Base-by-base conservation (phyloP, 1,139 yeast species). In the Saccharomyces hybrid region DNA sequence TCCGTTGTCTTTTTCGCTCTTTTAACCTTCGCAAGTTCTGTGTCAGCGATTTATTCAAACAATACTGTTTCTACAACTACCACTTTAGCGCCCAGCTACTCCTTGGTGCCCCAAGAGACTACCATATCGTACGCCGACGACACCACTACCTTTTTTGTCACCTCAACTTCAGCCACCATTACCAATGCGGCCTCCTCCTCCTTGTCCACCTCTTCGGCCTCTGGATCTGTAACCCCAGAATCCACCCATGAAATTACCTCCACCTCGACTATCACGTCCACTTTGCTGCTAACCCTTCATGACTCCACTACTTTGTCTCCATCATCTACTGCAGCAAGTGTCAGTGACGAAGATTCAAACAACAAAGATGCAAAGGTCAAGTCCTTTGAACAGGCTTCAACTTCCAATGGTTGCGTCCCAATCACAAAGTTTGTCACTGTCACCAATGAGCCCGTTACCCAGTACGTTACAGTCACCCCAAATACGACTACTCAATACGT, bases 391-490 rank as follows among this genome's bases (percentile, higher is more conserved):
- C 48, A 27, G 16, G 44, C 51, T 28, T 34, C 53, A 3, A 49
- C 55, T 4, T 52, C 61, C 11, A 60, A 58, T 38, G 53, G 52
- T 23, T 57, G 66, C 54, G 56, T 58, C 34, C 53, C 53, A 14
- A 25, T 31, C 14, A 56, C 59, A 20, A 54, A 60, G 50, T 60
- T 58, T 11, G 61, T 61, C 27, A 62, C 66, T 9, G 62, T 61
- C 27, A 58, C 65, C 7, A 51, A 51, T 28, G 54, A 44, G 20
- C 56, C 54, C 44, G 48, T 53, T 7, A 59, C 63, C 13, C 54
- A 57, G 51, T 56, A 51, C 41, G 54, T 58, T 20, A 59, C 63
- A 20, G 56, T 54, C 23, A 57, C 59, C 11, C 49, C 51, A 41
- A 48, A 31, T n/a, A 52, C 46, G 31, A 38, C 47, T 11, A 53